phyloP scores from a whole-genome alignment of 768 basidiomycete species.

The Suillus hirtellus region DNA sequence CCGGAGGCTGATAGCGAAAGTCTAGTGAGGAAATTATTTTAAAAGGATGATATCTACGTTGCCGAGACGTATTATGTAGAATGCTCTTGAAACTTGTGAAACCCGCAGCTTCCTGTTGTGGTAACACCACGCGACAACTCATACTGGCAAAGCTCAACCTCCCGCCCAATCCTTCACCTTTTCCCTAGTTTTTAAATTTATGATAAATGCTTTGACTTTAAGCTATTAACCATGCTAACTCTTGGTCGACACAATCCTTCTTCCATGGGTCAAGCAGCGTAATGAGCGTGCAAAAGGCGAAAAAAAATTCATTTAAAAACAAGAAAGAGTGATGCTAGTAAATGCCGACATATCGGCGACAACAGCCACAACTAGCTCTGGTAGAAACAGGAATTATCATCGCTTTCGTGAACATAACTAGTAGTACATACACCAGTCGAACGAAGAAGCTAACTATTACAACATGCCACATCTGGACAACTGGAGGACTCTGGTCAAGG shows the following conservation, averaged over 20 bases:
- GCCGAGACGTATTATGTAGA: background rate
- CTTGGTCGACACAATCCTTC: background rate
- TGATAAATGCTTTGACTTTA: background rate
- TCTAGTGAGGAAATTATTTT: slow-evolving; percentile 37
- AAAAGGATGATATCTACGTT: background rate
- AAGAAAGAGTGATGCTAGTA: background rate
- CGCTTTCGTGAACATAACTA: background rate
- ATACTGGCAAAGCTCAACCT: too few species aligned
- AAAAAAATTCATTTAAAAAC: background rate
- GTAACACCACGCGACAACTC: background rate
- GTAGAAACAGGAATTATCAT: background rate
- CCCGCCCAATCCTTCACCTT: background rate
- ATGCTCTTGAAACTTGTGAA: background rate
- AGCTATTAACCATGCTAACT: background rate
- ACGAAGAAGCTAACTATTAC: background rate
- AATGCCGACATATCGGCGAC: background rate
- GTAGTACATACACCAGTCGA: background rate
- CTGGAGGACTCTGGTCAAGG: background rate
- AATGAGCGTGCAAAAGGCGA: background rate
- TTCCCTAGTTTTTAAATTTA: background rate
- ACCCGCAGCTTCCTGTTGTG: background rate
- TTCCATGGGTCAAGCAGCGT: background rate
- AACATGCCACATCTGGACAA: background rate
- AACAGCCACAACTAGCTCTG: background rate
- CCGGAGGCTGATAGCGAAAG: slow-evolving; percentile 84